Percentiles rank a stretch among this genome's conserved stretches.
These are phyloP conservation scores for Cercospora sp. DNA, from an alignment of 2,329 filamentous ascomycete genomes.

Conservation along the genomic window DNA sequence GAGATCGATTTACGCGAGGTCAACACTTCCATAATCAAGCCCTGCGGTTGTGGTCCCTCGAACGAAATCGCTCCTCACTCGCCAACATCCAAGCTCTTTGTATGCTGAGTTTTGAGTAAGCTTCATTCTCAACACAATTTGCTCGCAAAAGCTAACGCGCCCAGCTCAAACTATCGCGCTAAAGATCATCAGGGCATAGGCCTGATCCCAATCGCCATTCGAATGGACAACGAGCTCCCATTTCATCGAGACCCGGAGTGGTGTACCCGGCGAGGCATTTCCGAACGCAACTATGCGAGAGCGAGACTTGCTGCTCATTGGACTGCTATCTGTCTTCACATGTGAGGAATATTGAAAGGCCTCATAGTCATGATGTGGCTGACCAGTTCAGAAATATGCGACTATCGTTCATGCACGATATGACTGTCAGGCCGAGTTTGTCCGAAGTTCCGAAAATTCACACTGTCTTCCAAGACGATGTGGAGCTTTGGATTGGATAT, in stretches of 20 bases:
- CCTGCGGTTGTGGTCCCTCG: slow-evolving; percentile 14
- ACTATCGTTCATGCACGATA: not conserved
- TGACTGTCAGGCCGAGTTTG: not conserved
- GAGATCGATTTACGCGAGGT: slow-evolving; percentile 18
- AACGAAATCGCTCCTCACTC: slow-evolving; percentile 9
- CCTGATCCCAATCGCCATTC: slow-evolving; percentile 10
- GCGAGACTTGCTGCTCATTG: slow-evolving; percentile 17
- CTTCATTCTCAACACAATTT: not conserved
- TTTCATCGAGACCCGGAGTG: not conserved
- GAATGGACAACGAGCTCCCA: slow-evolving; percentile 9
- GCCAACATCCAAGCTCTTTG: slow-evolving; percentile 20
- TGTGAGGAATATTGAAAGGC: slow-evolving; percentile 4
- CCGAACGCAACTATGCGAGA: not conserved
- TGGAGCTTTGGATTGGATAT: slow-evolving; percentile 10
- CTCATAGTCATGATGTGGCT: not conserved
- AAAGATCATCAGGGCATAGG: slow-evolving; percentile 17
- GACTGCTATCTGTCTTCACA: slow-evolving; percentile 10
- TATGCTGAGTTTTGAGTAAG: slow-evolving; percentile 19
- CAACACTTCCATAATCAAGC: slow-evolving; percentile 21
- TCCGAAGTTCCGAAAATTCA: not conserved
- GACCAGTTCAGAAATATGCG: slow-evolving; percentile 4
- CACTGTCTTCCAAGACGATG: not conserved
- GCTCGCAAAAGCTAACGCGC: not conserved
- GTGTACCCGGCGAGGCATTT: not conserved
- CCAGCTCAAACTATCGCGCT: slow-evolving; percentile 19